Conservation (phyloP, 768 basidiomycete species). For the Pleurotus tuoliensis region DNA sequence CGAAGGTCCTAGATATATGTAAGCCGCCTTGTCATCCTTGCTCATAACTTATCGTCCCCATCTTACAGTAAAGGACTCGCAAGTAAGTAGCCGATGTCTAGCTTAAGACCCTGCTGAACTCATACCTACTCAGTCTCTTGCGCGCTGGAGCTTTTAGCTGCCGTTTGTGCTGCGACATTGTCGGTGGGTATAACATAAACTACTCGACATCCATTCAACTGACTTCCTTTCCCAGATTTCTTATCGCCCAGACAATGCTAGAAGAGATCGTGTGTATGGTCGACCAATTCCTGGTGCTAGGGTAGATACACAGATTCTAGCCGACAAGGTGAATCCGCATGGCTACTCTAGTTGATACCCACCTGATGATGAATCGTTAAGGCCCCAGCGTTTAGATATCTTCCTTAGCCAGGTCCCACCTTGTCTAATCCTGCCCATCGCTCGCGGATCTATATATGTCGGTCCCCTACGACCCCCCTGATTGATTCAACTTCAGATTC, state of each 20-base stretch:
- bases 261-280: conserved; percentile 51
- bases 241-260: conserved; percentile 58
- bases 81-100: conserved; percentile 26
- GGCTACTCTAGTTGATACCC: not conserved
- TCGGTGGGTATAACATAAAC: conserved; percentile 30
- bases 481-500: too few relatives aligned
- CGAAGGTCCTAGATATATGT: conserved; percentile 67
- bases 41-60: not conserved
- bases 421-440: too few relatives aligned
- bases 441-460: too few relatives aligned
- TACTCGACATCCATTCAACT: not conserved
- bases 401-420: conserved; percentile 20
- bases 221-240: conserved; percentile 38
- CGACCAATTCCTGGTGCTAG: conserved; percentile 39
- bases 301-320: conserved; percentile 61
- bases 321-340: conserved; percentile 51
- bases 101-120: not conserved
- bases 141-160: conserved; percentile 52
- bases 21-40: conserved; percentile 10
- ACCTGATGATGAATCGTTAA: conserved; percentile 16
- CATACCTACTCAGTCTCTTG: conserved; percentile 31
- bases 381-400: conserved; percentile 65
- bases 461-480: too few relatives aligned
- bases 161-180: conserved; percentile 47
- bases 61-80: conserved; percentile 53